Percentiles rank a stretch among this genome's conserved stretches.
Conservation (phyloP, 495 filamentous ascomycete species). For the Massariosphaeria phaeospora region DNA sequence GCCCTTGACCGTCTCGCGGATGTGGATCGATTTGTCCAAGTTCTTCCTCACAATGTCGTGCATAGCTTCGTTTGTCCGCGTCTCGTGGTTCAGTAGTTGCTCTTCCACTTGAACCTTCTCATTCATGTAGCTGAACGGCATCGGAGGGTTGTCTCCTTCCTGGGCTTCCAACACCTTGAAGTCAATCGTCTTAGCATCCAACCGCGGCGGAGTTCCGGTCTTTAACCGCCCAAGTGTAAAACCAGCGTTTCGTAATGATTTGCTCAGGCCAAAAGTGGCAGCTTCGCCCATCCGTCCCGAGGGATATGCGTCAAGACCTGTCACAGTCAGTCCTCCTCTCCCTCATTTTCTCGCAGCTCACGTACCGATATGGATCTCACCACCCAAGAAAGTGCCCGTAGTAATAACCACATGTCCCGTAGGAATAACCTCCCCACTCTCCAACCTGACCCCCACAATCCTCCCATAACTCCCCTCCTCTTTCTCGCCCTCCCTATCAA, state of each 20-base stretch:
- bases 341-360: not conserved
- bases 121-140: conserved; percentile 90
- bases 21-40: conserved; percentile 89
- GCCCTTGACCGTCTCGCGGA: conserved; percentile 89
- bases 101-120: conserved; percentile 65
- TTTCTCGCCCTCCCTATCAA: conserved; percentile 52
- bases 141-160: conserved; percentile 75
- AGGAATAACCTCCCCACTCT: conserved; percentile 79
- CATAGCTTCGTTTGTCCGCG: conserved; percentile 73
- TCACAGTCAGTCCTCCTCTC: conserved; percentile 5
- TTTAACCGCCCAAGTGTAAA: conserved; percentile 90
- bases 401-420: conserved; percentile 86
- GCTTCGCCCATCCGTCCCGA: conserved; percentile 92
- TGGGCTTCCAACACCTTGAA: conserved; percentile 67
- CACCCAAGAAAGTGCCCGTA: conserved; percentile 91
- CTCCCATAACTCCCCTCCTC: conserved; percentile 56
- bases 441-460: conserved; percentile 81
- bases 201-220: conserved; percentile 87
- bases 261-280: conserved; percentile 88
- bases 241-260: conserved; percentile 81
- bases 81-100: conserved; percentile 78
- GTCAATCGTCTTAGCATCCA: conserved; percentile 79
- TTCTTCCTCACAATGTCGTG: conserved; percentile 84
- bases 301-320: conserved; percentile 68
- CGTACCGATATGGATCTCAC: conserved; percentile 85